Conservation (phyloP, 2,329 filamentous ascomycete species). For the Bipolaris gigantea region DNA sequence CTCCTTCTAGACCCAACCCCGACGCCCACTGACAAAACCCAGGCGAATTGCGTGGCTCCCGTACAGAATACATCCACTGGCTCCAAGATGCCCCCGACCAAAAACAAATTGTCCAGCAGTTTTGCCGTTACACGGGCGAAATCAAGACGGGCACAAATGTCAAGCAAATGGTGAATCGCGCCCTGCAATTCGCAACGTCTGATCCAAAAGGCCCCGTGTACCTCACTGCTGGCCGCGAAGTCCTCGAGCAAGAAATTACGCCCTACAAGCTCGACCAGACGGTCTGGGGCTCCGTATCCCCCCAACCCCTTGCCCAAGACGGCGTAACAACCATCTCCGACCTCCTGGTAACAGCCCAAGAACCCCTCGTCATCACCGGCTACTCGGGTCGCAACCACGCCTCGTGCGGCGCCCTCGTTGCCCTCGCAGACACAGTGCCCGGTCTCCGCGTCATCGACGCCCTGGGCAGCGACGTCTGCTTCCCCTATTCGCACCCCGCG, state of each 20-base stretch:
- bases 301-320: slow-evolving; percentile 57
- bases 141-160: slow-evolving; percentile 83
- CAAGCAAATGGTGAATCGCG: slow-evolving; percentile 82
- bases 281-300: slow-evolving; percentile 72
- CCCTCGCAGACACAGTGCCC: slow-evolving; percentile 67
- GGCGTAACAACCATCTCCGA: slow-evolving; percentile 64
- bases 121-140: slow-evolving; percentile 81
- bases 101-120: slow-evolving; percentile 78
- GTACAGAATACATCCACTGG: slow-evolving; percentile 86
- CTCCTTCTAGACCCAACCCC: background rate
- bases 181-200: slow-evolving; percentile 76
- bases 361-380: slow-evolving; percentile 72
- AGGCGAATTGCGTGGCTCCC: slow-evolving; percentile 69
- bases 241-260: slow-evolving; percentile 79
- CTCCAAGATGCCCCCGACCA: slow-evolving; percentile 83
- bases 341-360: slow-evolving; percentile 63
- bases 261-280: slow-evolving; percentile 61
- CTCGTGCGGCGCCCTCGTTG: slow-evolving; percentile 63
- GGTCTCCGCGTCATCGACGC: slow-evolving; percentile 73
- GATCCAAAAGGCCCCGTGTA: slow-evolving; percentile 81
- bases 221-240: slow-evolving; percentile 73
- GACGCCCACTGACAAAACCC: background rate
- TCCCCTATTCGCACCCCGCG: slow-evolving; percentile 61
- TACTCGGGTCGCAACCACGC: slow-evolving; percentile 71
- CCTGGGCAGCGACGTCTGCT: slow-evolving; percentile 79